Conservation (phyloP, 345 rosid genomes). For the Eucalyptus curtisii region DNA sequence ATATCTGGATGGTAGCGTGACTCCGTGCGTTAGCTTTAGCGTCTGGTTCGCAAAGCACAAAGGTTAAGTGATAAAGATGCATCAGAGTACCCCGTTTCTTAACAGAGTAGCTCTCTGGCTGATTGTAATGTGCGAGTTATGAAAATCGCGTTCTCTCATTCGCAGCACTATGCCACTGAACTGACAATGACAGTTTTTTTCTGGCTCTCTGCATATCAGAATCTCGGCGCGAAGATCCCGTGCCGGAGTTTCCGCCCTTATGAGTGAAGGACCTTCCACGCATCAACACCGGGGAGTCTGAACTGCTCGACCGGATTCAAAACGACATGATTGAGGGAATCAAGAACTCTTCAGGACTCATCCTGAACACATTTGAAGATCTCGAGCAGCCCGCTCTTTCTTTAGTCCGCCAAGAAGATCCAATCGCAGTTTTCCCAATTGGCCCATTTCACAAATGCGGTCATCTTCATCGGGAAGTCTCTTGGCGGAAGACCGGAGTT, state of each 20-base stretch:
- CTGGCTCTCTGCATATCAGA: constrained; percentile 1
- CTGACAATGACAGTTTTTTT: neutral
- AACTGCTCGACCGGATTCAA: neutral
- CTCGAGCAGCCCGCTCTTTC: constrained; percentile 25
- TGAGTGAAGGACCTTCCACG: constrained; percentile 35
- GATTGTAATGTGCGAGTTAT: neutral
- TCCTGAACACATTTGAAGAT: constrained; percentile 42
- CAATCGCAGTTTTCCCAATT: constrained; percentile 20
- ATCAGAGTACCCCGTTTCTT: neutral
- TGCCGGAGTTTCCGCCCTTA: constrained; percentile 25
- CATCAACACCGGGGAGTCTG: neutral
- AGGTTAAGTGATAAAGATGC: neutral
- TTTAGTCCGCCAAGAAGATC: neutral
- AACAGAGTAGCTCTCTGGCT: neutral
- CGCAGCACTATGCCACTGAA: neutral
- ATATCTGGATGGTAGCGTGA: neutral
- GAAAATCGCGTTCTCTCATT: neutral
- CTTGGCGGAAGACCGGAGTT: constrained; percentile 8
- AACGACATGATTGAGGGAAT: constrained; percentile 5
- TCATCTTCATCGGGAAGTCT: constrained; percentile 13
- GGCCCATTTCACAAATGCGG: constrained; percentile 41
- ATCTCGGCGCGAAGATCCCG: constrained; percentile 14
- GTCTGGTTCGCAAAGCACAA: neutral
- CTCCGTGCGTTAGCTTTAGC: neutral
- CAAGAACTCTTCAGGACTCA: constrained; percentile 29